A percentile compares a stretch with the other conserved stretches of the same genome.
Conservation (phyloP, 495 filamentous ascomycete genomes). For the Neurospora hispaniola region DNA sequence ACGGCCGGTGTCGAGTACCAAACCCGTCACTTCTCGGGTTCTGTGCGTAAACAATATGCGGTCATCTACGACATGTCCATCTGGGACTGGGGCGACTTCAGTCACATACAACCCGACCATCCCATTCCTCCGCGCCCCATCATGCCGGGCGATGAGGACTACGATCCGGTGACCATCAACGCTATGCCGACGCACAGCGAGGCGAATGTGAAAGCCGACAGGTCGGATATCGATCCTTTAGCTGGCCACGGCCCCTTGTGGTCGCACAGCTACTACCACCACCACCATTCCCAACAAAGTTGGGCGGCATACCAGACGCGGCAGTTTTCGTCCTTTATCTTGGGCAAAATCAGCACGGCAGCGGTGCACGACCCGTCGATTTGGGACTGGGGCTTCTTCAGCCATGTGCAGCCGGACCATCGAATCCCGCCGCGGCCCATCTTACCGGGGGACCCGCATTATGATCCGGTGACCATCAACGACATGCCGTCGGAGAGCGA, state of each 20-base stretch:
- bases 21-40: neutral
- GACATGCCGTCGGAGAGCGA: slow-evolving; percentile 21
- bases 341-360: neutral
- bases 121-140: neutral
- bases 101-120: neutral
- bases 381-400: neutral
- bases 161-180: slow-evolving; percentile 5
- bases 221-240: slow-evolving; percentile 10
- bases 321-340: neutral
- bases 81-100: neutral
- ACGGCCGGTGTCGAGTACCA: neutral
- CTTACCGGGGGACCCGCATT: neutral
- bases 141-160: neutral
- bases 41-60: neutral
- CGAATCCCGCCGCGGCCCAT: neutral
- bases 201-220: slow-evolving; percentile 18
- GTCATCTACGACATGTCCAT: neutral
- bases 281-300: neutral
- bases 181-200: slow-evolving; percentile 21
- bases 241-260: neutral
- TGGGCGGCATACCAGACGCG: neutral
- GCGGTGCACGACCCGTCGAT: neutral
- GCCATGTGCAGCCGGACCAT: neutral
- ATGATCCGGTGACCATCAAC: slow-evolving; percentile 5
- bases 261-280: neutral